Conservation (phyloP, 805 yeast species). For the Saccharomycopsis sp. region DNA sequence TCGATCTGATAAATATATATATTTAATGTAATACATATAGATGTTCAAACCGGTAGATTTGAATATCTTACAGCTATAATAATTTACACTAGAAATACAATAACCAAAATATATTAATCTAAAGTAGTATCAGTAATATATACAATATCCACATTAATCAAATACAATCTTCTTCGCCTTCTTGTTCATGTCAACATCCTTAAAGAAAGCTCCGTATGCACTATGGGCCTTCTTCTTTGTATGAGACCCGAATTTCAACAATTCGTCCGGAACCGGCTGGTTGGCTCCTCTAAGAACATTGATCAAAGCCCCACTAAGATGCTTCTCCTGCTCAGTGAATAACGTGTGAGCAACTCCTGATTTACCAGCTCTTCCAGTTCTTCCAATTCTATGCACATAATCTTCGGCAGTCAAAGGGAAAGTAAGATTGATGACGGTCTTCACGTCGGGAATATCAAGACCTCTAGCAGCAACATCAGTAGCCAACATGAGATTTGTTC, state of each 20-base stretch:
- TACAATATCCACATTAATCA: no score
- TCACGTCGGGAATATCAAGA: constrained; percentile 94
- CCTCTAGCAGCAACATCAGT: constrained; percentile 99
- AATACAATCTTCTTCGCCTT: constrained; percentile 90
- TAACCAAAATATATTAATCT: no score
- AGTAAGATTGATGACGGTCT: constrained; percentile 88
- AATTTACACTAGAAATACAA: no score
- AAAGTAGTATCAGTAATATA: no score
- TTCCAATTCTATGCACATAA: constrained; percentile 94
- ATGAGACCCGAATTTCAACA: constrained; percentile 93
- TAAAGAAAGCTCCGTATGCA: constrained; percentile 97
- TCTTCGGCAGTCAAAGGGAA: constrained; percentile 96
- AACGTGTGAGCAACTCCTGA: constrained; percentile 92
- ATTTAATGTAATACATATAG: no score
- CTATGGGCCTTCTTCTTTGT: constrained; percentile 96
- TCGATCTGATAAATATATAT: no score
- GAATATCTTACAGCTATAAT: no score
- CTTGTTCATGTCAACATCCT: constrained; percentile 80
- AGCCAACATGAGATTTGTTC: constrained; percentile 71
- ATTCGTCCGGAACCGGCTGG: constrained; percentile 92
- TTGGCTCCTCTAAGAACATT: constrained; percentile 90
- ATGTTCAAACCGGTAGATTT: no score
- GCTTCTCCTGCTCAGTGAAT: constrained; percentile 95
- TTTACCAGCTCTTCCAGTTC: constrained; percentile 97
- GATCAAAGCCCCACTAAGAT: constrained; percentile 87